These are phyloP conservation scores for Tausonia pullulans DNA, from an alignment of 1,284 basidiomycete species.

Conservation along the genomic window DNA sequence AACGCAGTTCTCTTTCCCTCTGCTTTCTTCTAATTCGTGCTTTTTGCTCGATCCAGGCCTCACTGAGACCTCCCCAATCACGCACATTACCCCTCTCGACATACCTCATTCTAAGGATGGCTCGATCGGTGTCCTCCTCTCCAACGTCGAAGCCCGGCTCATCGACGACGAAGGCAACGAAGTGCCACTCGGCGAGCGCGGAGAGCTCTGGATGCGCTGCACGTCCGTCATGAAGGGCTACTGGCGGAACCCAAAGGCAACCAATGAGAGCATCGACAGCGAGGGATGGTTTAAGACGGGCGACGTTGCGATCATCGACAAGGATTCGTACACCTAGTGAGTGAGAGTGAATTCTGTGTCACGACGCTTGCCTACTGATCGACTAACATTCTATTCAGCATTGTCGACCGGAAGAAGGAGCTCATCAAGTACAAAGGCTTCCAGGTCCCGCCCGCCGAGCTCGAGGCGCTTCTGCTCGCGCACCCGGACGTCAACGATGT, in stretches of 20 bases:
- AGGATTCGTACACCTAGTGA: constrained; percentile 42
- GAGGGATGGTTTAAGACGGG: constrained; percentile 78
- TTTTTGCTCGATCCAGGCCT: constrained; percentile 38
- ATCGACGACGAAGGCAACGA: constrained; percentile 49
- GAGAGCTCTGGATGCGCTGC: constrained; percentile 63
- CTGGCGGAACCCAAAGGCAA: constrained; percentile 54
- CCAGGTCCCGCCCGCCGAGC: constrained; percentile 67
- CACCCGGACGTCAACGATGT: constrained; percentile 60
- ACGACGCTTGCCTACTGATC: no score
- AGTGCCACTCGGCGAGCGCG: constrained; percentile 40
- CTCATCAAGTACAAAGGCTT: constrained; percentile 57
- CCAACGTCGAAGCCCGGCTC: constrained; percentile 48
- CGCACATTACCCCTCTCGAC: constrained; percentile 18
- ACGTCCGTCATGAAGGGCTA: constrained; percentile 52
- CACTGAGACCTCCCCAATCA: constrained; percentile 59
- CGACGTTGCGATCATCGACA: constrained; percentile 50
- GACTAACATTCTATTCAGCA: constrained; percentile 10
- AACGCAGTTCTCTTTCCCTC: neutral
- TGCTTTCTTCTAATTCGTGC: neutral
- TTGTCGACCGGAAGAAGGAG: constrained; percentile 51
- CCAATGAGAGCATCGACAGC: constrained; percentile 45
- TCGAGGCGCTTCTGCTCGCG: constrained; percentile 58
- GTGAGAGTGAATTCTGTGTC: neutral
- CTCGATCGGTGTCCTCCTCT: constrained; percentile 46
- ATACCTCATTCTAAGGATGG: constrained; percentile 38